Percentiles rank a stretch among this genome's conserved stretches.
Evolutionary conservation across 176 grass and related monocot species (phyloP).

Genomic region (Oryza coarctata): DNA sequence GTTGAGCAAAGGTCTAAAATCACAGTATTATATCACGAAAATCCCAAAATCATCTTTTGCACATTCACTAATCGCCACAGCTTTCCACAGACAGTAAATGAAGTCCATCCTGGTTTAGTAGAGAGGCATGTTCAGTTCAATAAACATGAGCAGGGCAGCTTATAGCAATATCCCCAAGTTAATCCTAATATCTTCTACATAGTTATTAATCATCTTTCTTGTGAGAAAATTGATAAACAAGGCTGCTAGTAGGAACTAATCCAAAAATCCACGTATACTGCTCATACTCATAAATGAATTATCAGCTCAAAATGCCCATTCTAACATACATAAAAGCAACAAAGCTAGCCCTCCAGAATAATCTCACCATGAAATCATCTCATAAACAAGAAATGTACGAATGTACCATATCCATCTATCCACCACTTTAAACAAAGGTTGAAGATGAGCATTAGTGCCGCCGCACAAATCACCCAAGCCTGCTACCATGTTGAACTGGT

Average conservation of each 20-base stretch:
- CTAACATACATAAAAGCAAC: neutral
- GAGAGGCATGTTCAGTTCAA: conserved; percentile 26
- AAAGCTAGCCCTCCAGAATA: neutral
- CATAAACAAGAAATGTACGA: neutral
- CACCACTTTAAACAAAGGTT: neutral
- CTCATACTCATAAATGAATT: neutral
- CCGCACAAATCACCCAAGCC: neutral
- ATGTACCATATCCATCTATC: neutral
- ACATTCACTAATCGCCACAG: conserved; percentile 87
- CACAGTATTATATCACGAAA: neutral
- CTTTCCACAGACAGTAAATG: conserved; percentile 99
- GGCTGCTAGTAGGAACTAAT: neutral
- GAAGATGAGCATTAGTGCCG: neutral
- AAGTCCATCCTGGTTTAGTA: conserved; percentile 79
- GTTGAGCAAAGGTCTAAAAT: neutral
- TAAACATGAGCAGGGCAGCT: neutral
- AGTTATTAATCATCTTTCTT: neutral
- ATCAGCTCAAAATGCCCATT: neutral
- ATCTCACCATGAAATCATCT: neutral
- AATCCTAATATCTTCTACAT: neutral
- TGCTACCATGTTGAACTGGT: neutral
- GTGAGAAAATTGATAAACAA: neutral
- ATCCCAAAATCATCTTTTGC: conserved; percentile 60
- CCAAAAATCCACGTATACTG: neutral
- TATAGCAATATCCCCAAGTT: neutral